Conservation (phyloP, 2,329 filamentous ascomycete genomes). For the Diaporthe vaccinii region DNA sequence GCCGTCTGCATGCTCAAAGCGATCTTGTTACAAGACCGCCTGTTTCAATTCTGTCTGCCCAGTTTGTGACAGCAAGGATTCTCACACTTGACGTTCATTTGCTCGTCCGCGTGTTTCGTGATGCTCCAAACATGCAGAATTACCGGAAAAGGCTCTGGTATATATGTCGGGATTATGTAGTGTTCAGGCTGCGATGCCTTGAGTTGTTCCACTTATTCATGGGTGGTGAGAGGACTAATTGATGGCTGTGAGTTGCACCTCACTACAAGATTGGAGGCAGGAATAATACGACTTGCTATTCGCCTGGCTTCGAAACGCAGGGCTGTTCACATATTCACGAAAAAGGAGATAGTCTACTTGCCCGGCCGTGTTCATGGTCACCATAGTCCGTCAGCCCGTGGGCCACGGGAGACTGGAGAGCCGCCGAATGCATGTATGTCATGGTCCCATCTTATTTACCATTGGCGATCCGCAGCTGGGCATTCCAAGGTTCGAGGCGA, state of each 20-base stretch:
- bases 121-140: no score
- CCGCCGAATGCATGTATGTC: conserved; percentile 19
- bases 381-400: not conserved
- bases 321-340: not conserved
- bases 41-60: no score
- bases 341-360: no score
- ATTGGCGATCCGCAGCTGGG: conserved; percentile 27
- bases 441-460: conserved; percentile 15
- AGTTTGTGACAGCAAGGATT: no score
- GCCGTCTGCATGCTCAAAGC: no score
- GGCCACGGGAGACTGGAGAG: conserved; percentile 10
- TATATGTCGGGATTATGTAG: not conserved
- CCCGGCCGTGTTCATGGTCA: not conserved
- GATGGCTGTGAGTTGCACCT: not conserved
- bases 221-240: not conserved
- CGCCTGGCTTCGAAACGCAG: not conserved
- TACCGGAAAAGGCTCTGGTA: no score
- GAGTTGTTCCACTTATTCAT: not conserved
- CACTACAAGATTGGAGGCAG: not conserved
- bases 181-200: not conserved
- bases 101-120: no score
- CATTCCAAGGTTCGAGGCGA: conserved; percentile 23
- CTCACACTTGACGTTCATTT: no score
- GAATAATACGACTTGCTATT: no score
- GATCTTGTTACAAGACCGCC: no score